Evolutionary conservation across 2,329 filamentous ascomycete genomes (phyloP).

Genomic region (Alternaria gaisen): DNA sequence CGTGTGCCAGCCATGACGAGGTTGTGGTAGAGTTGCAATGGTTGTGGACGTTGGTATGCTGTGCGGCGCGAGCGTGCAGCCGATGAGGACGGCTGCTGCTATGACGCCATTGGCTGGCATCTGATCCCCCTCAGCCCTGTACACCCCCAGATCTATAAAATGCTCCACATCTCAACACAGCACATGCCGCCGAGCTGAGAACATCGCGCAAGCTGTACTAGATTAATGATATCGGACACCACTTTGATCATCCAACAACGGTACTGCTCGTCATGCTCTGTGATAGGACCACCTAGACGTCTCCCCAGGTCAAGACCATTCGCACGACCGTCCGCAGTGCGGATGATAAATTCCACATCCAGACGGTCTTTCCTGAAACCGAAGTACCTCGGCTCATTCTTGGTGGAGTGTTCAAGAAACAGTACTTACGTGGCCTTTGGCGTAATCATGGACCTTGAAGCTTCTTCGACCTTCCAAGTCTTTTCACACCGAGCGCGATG

Average conservation of each 20-base stretch:
- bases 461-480: not conserved
- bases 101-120: slow-evolving; percentile 9
- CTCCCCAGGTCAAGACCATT: not conserved
- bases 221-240: not conserved
- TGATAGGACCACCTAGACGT: not conserved
- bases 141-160: not conserved
- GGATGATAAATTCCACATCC: not conserved
- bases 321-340: not conserved
- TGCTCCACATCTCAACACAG: not conserved
- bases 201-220: not conserved
- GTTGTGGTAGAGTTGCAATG: slow-evolving; percentile 9
- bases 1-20: slow-evolving; percentile 40
- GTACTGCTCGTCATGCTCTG: not conserved
- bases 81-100: not conserved
- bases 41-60: slow-evolving; percentile 2
- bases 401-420: not conserved
- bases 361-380: not conserved
- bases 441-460: not conserved
- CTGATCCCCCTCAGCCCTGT: not conserved
- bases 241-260: not conserved
- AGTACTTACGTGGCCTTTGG: not conserved
- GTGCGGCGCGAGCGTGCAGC: slow-evolving; percentile 6
- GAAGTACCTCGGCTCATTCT: not conserved
- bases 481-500: not conserved
- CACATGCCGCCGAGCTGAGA: not conserved